Conservation (phyloP, 306 rosid species). For the Vachellia collinsii region DNA sequence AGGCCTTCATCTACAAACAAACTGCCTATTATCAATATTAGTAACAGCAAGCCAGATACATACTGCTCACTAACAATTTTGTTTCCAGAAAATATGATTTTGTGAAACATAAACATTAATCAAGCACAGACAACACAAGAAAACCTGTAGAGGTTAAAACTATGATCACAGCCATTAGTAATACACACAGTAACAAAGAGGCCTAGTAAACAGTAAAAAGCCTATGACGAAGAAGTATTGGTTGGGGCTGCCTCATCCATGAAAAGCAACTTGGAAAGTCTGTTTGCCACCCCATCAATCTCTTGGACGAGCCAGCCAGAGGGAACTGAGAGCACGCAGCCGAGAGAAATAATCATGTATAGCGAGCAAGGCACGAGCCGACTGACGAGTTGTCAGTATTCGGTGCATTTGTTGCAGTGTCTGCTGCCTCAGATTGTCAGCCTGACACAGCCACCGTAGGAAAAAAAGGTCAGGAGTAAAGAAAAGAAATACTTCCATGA, state of each 20-base stretch:
- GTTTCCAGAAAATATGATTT: constrained; percentile 29
- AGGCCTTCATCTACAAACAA: neutral
- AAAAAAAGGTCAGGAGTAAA: neutral
- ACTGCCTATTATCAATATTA: constrained; percentile 29
- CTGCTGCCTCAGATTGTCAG: constrained; percentile 95
- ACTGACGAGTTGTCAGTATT: constrained; percentile 89
- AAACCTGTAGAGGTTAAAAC: constrained; percentile 5
- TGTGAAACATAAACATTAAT: constrained; percentile 26
- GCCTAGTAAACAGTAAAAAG: constrained; percentile 11
- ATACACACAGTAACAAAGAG: constrained; percentile 2
- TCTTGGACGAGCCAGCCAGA: constrained; percentile 97
- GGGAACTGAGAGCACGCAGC: constrained; percentile 94
- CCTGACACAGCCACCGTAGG: constrained; percentile 48
- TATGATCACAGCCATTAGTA: neutral
- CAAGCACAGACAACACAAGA: constrained; percentile 27
- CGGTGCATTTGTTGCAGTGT: constrained; percentile 98
- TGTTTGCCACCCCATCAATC: constrained; percentile 46
- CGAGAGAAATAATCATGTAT: constrained; percentile 86
- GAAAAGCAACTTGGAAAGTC: constrained; percentile 14
- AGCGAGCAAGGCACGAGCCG: constrained; percentile 96
- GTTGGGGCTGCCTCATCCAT: constrained; percentile 17
- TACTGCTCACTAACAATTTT: constrained; percentile 30
- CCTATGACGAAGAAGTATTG: constrained; percentile 16
- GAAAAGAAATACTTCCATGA: neutral
- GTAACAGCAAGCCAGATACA: constrained; percentile 35